phyloP scores from a whole-genome alignment of 805 yeast genomes.

The Candida schatavii region DNA sequence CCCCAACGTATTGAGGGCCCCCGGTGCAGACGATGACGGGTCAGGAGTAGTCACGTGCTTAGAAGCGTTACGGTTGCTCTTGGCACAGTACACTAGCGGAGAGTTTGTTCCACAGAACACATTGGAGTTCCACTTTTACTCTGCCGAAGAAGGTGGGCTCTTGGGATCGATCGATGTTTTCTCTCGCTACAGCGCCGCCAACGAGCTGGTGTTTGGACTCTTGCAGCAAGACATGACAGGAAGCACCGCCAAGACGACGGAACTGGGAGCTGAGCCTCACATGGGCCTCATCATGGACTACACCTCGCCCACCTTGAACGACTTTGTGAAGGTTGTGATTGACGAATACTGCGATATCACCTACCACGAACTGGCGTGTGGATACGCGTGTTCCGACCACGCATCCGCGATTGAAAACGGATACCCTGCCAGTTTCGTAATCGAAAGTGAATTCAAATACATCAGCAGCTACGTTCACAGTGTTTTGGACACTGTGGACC shows the following conservation, averaged over 20 bases:
- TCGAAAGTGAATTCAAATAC: slow-evolving; percentile 68
- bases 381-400: slow-evolving; percentile 93
- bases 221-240: slow-evolving; percentile 97
- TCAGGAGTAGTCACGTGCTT: slow-evolving; percentile 79
- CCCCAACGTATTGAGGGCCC: slow-evolving; percentile 69
- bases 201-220: slow-evolving; percentile 71
- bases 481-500: slow-evolving; percentile 74
- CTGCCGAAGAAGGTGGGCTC: slow-evolving; percentile 93
- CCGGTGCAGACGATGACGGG: slow-evolving; percentile 96
- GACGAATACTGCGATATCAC: slow-evolving; percentile 64
- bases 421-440: slow-evolving; percentile 78
- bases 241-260: slow-evolving; percentile 51
- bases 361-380: slow-evolving; percentile 74
- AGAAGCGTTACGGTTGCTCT: slow-evolving; percentile 68
- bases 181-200: slow-evolving; percentile 43
- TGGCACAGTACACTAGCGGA: slow-evolving; percentile 29
- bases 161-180: slow-evolving; percentile 83
- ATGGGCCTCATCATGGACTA: slow-evolving; percentile 81
- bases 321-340: slow-evolving; percentile 61
- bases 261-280: slow-evolving; percentile 53
- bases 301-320: slow-evolving; percentile 52
- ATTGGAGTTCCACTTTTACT: slow-evolving; percentile 88
- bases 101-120: slow-evolving; percentile 62
- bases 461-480: slow-evolving; percentile 74
- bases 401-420: slow-evolving; percentile 82